These are phyloP conservation scores for Entophlyctis luteolus DNA, from an alignment of 192 early-diverging fungal species.

Conservation along the genomic window DNA sequence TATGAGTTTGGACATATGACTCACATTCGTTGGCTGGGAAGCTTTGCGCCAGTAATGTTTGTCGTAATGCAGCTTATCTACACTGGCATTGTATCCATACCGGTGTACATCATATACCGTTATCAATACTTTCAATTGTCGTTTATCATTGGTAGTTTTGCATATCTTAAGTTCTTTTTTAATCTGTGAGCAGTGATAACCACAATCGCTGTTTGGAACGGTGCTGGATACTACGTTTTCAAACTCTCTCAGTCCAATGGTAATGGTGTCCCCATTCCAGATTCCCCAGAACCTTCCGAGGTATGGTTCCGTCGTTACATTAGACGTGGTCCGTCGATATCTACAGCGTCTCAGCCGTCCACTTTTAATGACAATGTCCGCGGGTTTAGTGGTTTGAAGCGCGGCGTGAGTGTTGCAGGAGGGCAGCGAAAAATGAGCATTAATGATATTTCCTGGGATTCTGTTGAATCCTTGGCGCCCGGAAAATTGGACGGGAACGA, in stretches of 20 bases:
- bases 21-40: not conserved
- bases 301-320: not conserved
- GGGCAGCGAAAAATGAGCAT: no score
- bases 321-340: no score
- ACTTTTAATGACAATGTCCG: no score
- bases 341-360: no score
- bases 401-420: no score
- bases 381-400: no score
- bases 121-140: not conserved
- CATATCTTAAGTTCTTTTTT: not conserved
- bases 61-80: slow-evolving; percentile 20
- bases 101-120: not conserved
- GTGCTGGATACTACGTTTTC: slow-evolving; percentile 13
- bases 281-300: not conserved
- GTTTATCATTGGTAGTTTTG: slow-evolving; percentile 9
- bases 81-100: slow-evolving; percentile 13
- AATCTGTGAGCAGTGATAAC: slow-evolving; percentile 1
- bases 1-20: no score
- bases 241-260: not conserved
- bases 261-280: not conserved
- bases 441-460: no score
- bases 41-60: slow-evolving; percentile 5
- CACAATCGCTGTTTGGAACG: slow-evolving; percentile 11
- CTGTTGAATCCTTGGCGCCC: no score
- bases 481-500: no score